Percentiles rank a stretch among this genome's conserved stretches.
These are phyloP conservation scores for Macrocybe sp. DNA, from an alignment of 1,284 basidiomycete genomes.

Conservation along the genomic window DNA sequence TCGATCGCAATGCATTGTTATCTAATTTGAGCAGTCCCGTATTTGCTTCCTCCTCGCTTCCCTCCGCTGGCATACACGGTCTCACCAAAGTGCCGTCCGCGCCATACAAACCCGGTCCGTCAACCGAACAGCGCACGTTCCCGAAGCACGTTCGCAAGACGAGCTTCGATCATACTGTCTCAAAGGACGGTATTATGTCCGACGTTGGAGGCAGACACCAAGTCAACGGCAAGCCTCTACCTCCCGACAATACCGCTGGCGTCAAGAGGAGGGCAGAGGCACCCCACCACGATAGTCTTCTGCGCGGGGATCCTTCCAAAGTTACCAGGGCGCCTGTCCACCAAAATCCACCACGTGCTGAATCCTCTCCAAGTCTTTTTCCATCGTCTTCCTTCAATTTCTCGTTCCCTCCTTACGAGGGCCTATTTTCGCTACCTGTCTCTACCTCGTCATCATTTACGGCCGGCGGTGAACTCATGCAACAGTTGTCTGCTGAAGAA, in stretches of 20 bases:
- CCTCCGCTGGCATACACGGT: conserved; percentile 58
- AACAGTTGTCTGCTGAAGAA: conserved; percentile 2
- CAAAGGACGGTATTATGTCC: conserved; percentile 55
- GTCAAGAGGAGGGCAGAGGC: conserved; percentile 73
- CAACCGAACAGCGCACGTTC: conserved; percentile 53
- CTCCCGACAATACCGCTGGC: conserved; percentile 56
- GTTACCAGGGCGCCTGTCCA: conserved; percentile 30
- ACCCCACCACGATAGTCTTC: conserved; percentile 68
- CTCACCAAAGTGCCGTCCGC: conserved; percentile 38
- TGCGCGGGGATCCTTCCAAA: conserved; percentile 71
- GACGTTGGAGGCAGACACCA: conserved; percentile 67
- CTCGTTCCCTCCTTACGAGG: conserved; percentile 65
- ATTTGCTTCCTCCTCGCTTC: conserved; percentile 63
- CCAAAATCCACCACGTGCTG: conserved; percentile 30
- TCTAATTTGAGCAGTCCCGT: conserved; percentile 45
- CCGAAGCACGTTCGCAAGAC: conserved; percentile 86
- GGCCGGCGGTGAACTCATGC: conserved; percentile 18
- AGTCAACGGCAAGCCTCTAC: conserved; percentile 68
- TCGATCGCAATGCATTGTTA: conserved; percentile 19
- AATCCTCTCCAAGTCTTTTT: conserved; percentile 46
- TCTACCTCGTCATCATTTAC: conserved; percentile 14
- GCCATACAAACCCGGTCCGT: conserved; percentile 18
- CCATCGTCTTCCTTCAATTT: conserved; percentile 77
- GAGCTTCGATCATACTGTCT: conserved; percentile 87
- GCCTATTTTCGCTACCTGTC: conserved; percentile 51